Evolutionary conservation across 164 flowering plant genomes (phyloP).

Genomic region (Kalanchoe fedtschenkoi): DNA sequence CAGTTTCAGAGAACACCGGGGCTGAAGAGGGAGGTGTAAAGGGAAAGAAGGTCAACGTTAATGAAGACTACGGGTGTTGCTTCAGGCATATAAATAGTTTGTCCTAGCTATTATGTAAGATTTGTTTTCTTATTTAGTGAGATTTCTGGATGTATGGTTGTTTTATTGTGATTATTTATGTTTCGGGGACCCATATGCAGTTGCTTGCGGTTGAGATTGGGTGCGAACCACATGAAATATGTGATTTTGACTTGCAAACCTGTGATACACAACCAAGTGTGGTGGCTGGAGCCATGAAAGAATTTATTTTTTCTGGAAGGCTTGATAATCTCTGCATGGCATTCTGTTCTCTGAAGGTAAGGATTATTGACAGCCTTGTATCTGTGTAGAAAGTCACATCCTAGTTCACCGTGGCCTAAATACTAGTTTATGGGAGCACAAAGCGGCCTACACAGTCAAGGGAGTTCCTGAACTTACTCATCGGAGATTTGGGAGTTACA

Average conservation of each 20-base stretch:
- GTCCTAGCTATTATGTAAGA: background rate
- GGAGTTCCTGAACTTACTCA: background rate
- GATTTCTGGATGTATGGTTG: background rate
- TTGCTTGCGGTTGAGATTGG: conserved; percentile 61
- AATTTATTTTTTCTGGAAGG: conserved; percentile 93
- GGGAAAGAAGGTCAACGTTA: conserved; percentile 22
- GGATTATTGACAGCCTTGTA: conserved; percentile 5
- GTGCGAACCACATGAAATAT: conserved; percentile 72
- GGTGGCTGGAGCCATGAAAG: conserved; percentile 79
- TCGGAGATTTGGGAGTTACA: background rate
- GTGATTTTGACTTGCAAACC: conserved; percentile 93
- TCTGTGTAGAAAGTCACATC: background rate
- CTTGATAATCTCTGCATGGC: conserved; percentile 97
- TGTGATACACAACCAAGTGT: conserved; percentile 96
- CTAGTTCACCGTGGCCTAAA: background rate
- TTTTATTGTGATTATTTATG: background rate
- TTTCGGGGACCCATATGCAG: conserved; percentile 25
- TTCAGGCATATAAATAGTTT: conserved; percentile 39
- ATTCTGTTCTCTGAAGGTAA: conserved; percentile 87
- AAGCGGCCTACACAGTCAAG: too few species aligned
- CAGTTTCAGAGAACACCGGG: conserved; percentile 31
- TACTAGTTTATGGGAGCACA: too few species aligned
- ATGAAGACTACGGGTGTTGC: conserved; percentile 68
- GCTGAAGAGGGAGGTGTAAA: conserved; percentile 26
- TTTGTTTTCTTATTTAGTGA: background rate